phyloP scores from a whole-genome alignment of 306 rosid species.

The Quercus ilex region DNA sequence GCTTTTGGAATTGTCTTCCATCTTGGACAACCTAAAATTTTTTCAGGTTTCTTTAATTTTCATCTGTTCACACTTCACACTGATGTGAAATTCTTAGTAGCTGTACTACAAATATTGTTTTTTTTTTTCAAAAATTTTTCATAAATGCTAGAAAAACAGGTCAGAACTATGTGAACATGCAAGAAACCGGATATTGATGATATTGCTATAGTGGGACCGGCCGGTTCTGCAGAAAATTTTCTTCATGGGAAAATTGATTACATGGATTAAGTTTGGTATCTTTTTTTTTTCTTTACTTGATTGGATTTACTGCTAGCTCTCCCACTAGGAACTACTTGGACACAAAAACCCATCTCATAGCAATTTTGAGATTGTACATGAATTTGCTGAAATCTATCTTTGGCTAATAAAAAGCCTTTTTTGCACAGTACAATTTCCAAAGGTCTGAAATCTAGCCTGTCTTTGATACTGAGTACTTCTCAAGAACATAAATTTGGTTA shows the following conservation, averaged over 20 bases:
- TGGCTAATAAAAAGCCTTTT: background rate
- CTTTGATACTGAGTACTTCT: background rate
- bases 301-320: background rate
- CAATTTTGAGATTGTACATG: background rate
- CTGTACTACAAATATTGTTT: background rate
- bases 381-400: background rate
- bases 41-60: background rate
- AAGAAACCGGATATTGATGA: background rate
- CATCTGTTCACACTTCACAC: background rate
- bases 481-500: background rate
- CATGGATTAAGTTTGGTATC: background rate
- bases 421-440: background rate
- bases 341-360: background rate
- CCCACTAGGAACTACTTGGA: background rate
- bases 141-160: background rate
- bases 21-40: background rate
- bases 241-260: background rate
- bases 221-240: background rate
- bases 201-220: background rate
- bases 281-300: background rate
- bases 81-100: background rate
- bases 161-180: background rate
- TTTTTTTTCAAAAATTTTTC: background rate
- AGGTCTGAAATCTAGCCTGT: background rate
- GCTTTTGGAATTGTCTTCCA: background rate